These are phyloP conservation scores for Exophiala phaeomuriformis DNA, from an alignment of 2,329 filamentous ascomycete species.

Conservation along the genomic window DNA sequence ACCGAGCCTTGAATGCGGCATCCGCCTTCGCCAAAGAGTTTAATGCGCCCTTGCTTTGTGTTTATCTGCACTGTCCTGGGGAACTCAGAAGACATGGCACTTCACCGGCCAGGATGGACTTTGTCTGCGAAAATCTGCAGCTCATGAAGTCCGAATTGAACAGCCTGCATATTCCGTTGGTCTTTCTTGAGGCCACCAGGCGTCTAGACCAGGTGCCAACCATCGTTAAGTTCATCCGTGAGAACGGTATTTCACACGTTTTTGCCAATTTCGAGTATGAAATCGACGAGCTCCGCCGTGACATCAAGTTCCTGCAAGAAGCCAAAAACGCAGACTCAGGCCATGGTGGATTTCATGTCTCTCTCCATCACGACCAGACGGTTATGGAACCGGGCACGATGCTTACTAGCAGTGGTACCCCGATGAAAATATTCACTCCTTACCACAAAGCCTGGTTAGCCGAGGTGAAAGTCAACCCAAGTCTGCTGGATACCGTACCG, in stretches of 20 bases:
- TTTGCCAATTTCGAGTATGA: constrained; percentile 45
- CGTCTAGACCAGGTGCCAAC: constrained; percentile 38
- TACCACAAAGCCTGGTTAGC: constrained; percentile 45
- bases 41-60: constrained; percentile 38
- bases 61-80: constrained; percentile 42
- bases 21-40: constrained; percentile 41
- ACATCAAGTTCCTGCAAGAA: constrained; percentile 36
- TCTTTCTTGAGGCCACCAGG: constrained; percentile 39
- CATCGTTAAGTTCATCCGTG: constrained; percentile 39
- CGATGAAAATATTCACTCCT: constrained; percentile 48
- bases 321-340: constrained; percentile 20
- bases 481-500: constrained; percentile 36
- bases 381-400: constrained; percentile 42
- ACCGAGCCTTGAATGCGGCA: constrained; percentile 42
- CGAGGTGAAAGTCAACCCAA: constrained; percentile 37
- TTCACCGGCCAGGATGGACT: constrained; percentile 43
- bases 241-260: constrained; percentile 41
- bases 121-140: constrained; percentile 41
- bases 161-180: constrained; percentile 44
- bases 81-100: constrained; percentile 48
- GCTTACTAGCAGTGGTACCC: constrained; percentile 37
- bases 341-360: constrained; percentile 31
- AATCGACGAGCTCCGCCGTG: constrained; percentile 40
- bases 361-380: constrained; percentile 45
- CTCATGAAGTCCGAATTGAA: constrained; percentile 42